Base-by-base conservation (phyloP, 352 stramenopile species). In the Globisporangium perplexum region DNA sequence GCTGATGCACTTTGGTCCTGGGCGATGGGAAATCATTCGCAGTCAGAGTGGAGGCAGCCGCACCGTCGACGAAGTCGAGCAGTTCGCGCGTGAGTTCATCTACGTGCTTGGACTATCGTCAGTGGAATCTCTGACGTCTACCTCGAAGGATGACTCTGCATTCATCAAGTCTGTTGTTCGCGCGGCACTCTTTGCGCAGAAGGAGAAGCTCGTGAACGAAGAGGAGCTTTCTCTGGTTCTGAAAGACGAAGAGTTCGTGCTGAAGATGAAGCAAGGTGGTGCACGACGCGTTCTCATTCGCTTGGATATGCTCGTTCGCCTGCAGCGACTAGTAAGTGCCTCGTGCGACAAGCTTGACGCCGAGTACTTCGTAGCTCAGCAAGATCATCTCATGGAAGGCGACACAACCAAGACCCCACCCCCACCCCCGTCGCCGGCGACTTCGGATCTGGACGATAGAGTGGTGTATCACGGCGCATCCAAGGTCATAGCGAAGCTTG, bases 1-100 rank as follows among this genome's bases (percentile, higher is more conserved):
- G 18, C 53, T 95, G 28, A 95, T 95, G 85, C 85, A 95, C 59
- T 95, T 87, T 50, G 85, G 85, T 0, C 91, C 90, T 57, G 79
- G 82, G 17, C 77, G 85, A 2, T 95, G 85, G 85, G 85, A 93
- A 68, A 90, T 93, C 31, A 91, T 95, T 45, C 81, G 85, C 47
- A 93, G 74, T 52, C 85, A 95, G 35, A 95, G 85, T 42, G 85
- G 85, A 23, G 83, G 85, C n/a, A 93, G 81, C 64, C 83, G 85
- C 12, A 85, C 83, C 1, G 69, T 93, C 11, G 83, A 88, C 28
- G 83, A 95, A 50, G 82, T 95, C 31, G 83, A 93, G 58, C 61
- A 61, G 60, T 95, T 95, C 68, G 83, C 83, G 3, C 79, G 82
- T 20, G 81, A 88, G 46, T 95, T 95, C 60, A 90, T 93, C 55